Base-by-base conservation (phyloP, 2,329 filamentous ascomycete genomes). In the Ophiostoma ulmi region DNA sequence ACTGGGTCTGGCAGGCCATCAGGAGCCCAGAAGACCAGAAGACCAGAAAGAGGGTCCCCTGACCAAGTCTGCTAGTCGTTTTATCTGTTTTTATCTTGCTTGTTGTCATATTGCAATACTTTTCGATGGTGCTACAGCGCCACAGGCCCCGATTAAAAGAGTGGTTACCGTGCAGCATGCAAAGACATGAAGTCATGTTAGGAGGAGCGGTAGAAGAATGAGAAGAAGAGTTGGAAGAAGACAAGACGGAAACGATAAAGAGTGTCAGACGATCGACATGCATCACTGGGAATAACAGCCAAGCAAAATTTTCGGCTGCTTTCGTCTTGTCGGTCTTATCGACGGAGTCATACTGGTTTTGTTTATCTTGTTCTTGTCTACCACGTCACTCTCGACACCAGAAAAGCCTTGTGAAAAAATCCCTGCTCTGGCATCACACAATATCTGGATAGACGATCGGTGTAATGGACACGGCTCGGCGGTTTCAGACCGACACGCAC, bases 151-250 rank as follows among this genome's bases (percentile, higher is more conserved):
- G 61, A 64, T 36, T 22, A 39, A 39, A 65, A 39, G 7, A n/a
- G 36, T 65, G 38, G 11, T 64, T 64, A 38, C 63, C 35, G 63
- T 39, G 61, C 61, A 36, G 31, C 17, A 64, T 64, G 61, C 61
- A 64, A 64, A 39, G 35, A 65, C 63, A 65, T 65, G 63, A 65
- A 39, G 35, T 65, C 63, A 65, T 65, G 63, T 65, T 39, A 65
- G 63, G n/a, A 22, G 63, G 63, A 13, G 63, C 63, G 38, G 17
- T 5, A 39, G 35, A 38, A 64, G 58, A 63, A 63, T 17, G 5
- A 22, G 26, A 63, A 36, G 26, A 35, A 63, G 58, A 63, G 31
- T 31, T 31, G 31, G 36, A 17, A 36, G 58, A 63, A 63, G 58
- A 61, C 22, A 22, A 65, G 31, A 39, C 17, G 35, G 36, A 38